Evolutionary conservation across 495 filamentous ascomycete genomes (phyloP), one percentile per base, ranked within the genome.

Genomic region (Mycothermus thermophilus): DNA sequence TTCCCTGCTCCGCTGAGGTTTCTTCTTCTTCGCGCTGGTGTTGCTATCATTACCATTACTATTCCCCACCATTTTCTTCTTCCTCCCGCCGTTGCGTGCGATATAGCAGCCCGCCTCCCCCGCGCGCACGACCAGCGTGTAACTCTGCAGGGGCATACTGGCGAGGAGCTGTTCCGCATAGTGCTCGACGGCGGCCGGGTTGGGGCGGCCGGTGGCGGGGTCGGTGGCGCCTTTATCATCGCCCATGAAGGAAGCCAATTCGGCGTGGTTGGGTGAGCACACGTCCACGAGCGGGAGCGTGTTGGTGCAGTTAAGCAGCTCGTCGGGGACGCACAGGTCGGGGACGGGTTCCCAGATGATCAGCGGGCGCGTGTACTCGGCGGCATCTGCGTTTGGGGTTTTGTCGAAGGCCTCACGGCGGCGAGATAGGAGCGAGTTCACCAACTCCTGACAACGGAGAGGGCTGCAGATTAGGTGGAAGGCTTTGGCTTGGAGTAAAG

Each of bases 341-440:
- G 92, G 90, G 3, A 94, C 79, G 3, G 90, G 90, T 51, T 97
- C 90, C 90, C 90, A 97, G 25, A 95, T 72, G 53, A 95, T 79
- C 9, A 90, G 52, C 2, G 82, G 85, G 19, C 66, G 65, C 5
- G 32, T 20, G 46, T 53, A 55, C n/a, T n/a, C n/a, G n/a, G n/a
- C n/a, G n/a, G n/a, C n/a, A n/a, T n/a, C n/a, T n/a, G n/a, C n/a
- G n/a, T n/a, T n/a, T n/a, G n/a, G n/a, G n/a, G n/a, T n/a, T n/a
- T n/a, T n/a, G n/a, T n/a, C n/a, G 25, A 8, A 15, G 8, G 17
- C 32, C 7, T 29, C 22, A 48, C 31, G 31, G 19, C 58, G 65
- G 14, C 62, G 59, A 3, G 57, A 44, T 10, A 78, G 50, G 30
- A 93, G 77, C 14, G 67, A 60, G 1, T 70, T 52, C 11, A 83